A percentile compares a stretch with the other conserved stretches of the same genome.
Evolutionary conservation across 129 eudicot genomes (phyloP).

Genomic region (Flaveria bidentis): DNA sequence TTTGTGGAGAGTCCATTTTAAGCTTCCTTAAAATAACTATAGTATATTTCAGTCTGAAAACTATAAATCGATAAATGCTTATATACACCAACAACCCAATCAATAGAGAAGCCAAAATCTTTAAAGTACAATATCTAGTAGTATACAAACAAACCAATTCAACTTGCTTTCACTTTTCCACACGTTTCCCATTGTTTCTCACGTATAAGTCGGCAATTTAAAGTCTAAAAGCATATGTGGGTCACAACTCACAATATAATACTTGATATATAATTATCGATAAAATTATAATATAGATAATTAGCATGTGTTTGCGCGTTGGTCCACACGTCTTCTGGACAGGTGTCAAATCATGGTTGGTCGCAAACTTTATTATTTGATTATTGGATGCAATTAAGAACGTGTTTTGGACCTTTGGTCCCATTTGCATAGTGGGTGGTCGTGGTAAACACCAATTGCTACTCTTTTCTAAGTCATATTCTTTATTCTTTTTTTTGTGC

Average conservation of each 20-base stretch:
- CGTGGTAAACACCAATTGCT: conserved; percentile 30
- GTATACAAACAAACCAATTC: too few relatives aligned
- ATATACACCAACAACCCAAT: neutral
- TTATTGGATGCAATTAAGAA: conserved; percentile 20
- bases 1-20: too few relatives aligned
- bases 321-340: conserved; percentile 31
- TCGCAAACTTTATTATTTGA: neutral
- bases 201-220: conserved; percentile 1
- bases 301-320: conserved; percentile 35
- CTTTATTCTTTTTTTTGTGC: conserved; percentile 25
- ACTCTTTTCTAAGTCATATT: conserved; percentile 16
- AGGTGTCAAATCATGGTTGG: conserved; percentile 5
- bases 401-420: conserved; percentile 35
- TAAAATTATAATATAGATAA: neutral
- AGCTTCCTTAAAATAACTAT: too few relatives aligned
- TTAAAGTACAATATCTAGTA: neutral
- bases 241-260: neutral
- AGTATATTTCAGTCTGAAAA: too few relatives aligned
- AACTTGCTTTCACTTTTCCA: conserved; percentile 13
- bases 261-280: neutral
- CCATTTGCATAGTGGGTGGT: conserved; percentile 31
- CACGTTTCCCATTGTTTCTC: neutral
- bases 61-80: neutral
- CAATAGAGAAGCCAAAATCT: neutral
- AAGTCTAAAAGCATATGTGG: conserved; percentile 6